Base-by-base conservation (phyloP, 1,284 basidiomycete genomes). In the Heimioporus punctisporus region DNA sequence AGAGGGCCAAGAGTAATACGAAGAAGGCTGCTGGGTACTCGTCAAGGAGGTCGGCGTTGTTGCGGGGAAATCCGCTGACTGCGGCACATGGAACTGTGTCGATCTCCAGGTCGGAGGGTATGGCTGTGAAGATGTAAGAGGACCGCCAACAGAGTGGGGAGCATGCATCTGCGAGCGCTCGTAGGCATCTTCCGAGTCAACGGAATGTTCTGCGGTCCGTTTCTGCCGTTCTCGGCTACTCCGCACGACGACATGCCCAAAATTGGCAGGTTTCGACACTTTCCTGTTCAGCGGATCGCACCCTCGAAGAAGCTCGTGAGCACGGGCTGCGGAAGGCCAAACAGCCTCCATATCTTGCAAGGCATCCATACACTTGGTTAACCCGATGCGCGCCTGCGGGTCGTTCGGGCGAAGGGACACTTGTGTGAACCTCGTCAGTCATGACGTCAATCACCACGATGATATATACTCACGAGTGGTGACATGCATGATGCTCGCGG, bases 401-500 rank as follows among this genome's bases (percentile, higher is more conserved):
- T 92, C 87, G 28, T 76, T 70, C 2, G 85, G 81, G 65, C 83
- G 81, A 17, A 78, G 73, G 27, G 81, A 83, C 46, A 91, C 89
- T 69, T 52, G 45, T 2, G 43, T 17, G 14, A 31, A 27, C 31
- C 21, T 23, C 19, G 17, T 65, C 27, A 65, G 58, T 27, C 39
- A 17, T 23, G 31, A 14, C 4, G 5, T 14, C 7, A 51, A 39
- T 6, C 5, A 46, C 21, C 25, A 24, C 6, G 24, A 26, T 14
- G 28, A 30, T 31, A 28, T 34, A 21, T 1, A 56, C 53, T 46
- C 47, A 91, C 90, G 70, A 34, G 76, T 84, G 2, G 83, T 84
- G 48, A 90, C 83, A 64, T 93, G 92, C 86, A 92, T 92, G 58
- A 94, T 86, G 55, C 85, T 84, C 23, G 92, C 92, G 10, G 85